These are phyloP conservation scores for Scytalidium lignicola DNA, from an alignment of 2,329 filamentous ascomycete species.

Conservation along the genomic window DNA sequence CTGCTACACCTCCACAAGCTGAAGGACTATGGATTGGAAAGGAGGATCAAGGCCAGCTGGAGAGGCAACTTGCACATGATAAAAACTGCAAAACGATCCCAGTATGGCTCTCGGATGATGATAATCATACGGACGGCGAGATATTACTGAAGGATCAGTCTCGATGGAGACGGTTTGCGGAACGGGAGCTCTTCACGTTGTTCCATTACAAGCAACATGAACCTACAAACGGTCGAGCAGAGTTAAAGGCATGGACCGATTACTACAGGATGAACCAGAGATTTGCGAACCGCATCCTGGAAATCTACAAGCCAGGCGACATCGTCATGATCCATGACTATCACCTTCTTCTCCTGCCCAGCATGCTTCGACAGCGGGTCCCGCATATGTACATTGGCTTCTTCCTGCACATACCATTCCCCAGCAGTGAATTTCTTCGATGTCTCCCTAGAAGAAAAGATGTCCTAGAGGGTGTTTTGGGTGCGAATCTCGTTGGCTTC, in stretches of 20 bases:
- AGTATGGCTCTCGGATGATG: constrained; percentile 82
- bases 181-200: constrained; percentile 85
- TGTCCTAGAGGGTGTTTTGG: constrained; percentile 81
- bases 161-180: constrained; percentile 84
- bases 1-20: constrained; percentile 50
- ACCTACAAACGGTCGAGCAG: constrained; percentile 76
- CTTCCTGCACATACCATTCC: constrained; percentile 91
- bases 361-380: constrained; percentile 77
- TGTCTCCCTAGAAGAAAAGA: constrained; percentile 87
- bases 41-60: constrained; percentile 66
- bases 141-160: constrained; percentile 75
- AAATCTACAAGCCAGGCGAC: constrained; percentile 87
- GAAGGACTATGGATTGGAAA: constrained; percentile 68
- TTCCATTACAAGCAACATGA: constrained; percentile 97
- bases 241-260: constrained; percentile 82
- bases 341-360: constrained; percentile 84
- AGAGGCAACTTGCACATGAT: constrained; percentile 67
- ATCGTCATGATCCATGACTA: constrained; percentile 93
- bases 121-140: constrained; percentile 52
- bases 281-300: constrained; percentile 83
- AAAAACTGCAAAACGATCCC: constrained; percentile 76
- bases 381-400: constrained; percentile 92
- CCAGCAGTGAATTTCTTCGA: constrained; percentile 90
- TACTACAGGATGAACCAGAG: constrained; percentile 91
- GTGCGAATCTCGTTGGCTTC: constrained; percentile 90